A percentile compares a stretch with the other conserved stretches of the same genome.
These are phyloP conservation scores for Elongisporangium undulatum DNA, from an alignment of 352 stramenopile species.

Conservation along the genomic window DNA sequence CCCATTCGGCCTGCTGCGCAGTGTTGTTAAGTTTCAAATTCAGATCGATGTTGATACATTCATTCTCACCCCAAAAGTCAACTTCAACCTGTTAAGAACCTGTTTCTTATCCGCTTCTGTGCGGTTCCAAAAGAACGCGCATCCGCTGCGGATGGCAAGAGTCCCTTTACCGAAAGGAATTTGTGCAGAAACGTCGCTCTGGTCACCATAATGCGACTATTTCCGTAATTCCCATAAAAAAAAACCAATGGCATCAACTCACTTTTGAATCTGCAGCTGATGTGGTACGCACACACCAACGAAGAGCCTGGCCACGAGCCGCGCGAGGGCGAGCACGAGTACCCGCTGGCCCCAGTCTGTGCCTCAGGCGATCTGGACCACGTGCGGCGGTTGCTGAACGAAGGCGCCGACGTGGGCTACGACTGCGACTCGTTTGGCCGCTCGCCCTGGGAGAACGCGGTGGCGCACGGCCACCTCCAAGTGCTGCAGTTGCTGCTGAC, in stretches of 20 bases:
- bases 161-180: background rate
- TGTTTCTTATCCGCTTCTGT: background rate
- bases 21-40: no score
- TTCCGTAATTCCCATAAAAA: background rate
- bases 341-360: conserved; percentile 3
- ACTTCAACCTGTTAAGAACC: background rate
- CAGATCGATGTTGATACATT: background rate
- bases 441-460: conserved; percentile 26
- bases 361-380: conserved; percentile 10
- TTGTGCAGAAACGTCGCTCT: background rate
- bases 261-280: background rate
- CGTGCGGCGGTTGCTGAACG: conserved; percentile 9
- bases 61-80: background rate
- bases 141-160: background rate
- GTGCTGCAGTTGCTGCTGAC: conserved; percentile 18
- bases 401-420: conserved; percentile 8
- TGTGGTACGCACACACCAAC: background rate
- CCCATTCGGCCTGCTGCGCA: no score
- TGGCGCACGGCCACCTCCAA: conserved; percentile 24
- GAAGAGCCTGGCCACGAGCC: background rate
- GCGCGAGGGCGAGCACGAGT: background rate
- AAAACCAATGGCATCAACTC: background rate
- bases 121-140: background rate
- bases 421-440: conserved; percentile 25
- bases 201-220: background rate